A percentile compares a stretch with the other conserved stretches of the same genome.
phyloP scores from a whole-genome alignment of 345 rosid species.

The Schrenkiella parvula region DNA sequence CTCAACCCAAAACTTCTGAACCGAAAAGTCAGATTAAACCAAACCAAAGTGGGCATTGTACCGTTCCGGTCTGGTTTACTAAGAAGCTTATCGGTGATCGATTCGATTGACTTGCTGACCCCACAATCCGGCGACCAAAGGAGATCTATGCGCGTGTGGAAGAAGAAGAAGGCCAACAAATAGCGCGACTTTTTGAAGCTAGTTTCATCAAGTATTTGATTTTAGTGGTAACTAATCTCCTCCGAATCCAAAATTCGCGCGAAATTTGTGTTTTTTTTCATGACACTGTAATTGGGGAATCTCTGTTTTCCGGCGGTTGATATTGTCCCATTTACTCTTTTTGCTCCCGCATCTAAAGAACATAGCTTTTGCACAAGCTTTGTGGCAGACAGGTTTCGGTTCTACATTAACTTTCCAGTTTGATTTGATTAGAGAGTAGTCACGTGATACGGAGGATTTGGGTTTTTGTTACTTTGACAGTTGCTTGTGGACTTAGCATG shows the following conservation, averaged over 20 bases:
- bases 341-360: constrained; percentile 2
- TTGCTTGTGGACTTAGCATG: constrained; percentile 39
- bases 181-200: neutral
- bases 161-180: neutral
- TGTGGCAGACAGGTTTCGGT: neutral
- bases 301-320: neutral
- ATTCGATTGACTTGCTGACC: neutral
- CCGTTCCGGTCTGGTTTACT: neutral
- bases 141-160: neutral
- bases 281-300: neutral
- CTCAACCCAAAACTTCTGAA: neutral
- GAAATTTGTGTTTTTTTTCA: neutral
- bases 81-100: constrained; percentile 4
- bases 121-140: neutral
- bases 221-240: neutral
- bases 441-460: neutral
- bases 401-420: too few relatives aligned
- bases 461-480: neutral
- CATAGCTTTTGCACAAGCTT: neutral
- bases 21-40: neutral
- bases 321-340: neutral
- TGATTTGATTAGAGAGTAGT: neutral
- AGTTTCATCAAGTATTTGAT: neutral
- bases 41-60: neutral
- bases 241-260: neutral